Evolutionary conservation across 495 filamentous ascomycete species (phyloP).

Genomic region (Thermothielavioides terrestris): DNA sequence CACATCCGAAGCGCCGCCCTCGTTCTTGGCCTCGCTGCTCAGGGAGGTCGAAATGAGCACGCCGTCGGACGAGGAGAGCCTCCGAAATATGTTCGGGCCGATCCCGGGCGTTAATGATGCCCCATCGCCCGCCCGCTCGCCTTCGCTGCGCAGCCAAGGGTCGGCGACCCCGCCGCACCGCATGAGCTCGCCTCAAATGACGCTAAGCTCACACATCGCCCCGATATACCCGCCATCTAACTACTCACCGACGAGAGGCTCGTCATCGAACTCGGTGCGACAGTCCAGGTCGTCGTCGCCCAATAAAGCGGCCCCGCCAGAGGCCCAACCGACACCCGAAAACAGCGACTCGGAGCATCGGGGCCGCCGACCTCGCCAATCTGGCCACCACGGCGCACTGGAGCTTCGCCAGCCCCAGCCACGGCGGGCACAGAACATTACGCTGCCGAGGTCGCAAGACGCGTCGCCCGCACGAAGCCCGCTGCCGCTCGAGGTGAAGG

Average conservation of each 20-base stretch:
- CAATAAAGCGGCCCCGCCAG: slow-evolving; percentile 4
- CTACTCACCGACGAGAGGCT: slow-evolving; percentile 43
- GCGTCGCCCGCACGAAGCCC: slow-evolving; percentile 46
- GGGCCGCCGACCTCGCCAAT: slow-evolving; percentile 5
- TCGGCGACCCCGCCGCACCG: slow-evolving; percentile 65
- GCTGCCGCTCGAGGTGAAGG: slow-evolving; percentile 64
- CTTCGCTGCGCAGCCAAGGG: slow-evolving; percentile 54
- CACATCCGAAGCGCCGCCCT: slow-evolving; percentile 38
- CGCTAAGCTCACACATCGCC: slow-evolving; percentile 54
- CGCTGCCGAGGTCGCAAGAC: slow-evolving; percentile 41
- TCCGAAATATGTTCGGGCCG: slow-evolving; percentile 38
- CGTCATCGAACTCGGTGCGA: slow-evolving; percentile 14
- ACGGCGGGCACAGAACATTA: slow-evolving; percentile 23
- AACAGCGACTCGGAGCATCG: slow-evolving; percentile 38
- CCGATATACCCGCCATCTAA: slow-evolving; percentile 53
- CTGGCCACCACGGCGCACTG: slow-evolving; percentile 11
- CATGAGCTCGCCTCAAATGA: slow-evolving; percentile 56
- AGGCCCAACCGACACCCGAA: slow-evolving; percentile 29
- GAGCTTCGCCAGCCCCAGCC: slow-evolving; percentile 47
- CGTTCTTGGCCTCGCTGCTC: slow-evolving; percentile 73
- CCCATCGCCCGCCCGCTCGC: slow-evolving; percentile 64
- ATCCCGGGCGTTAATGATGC: slow-evolving; percentile 39
- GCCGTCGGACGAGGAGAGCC: slow-evolving; percentile 43
- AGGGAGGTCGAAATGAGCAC: slow-evolving; percentile 76
- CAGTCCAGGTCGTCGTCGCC: slow-evolving; percentile 29